phyloP scores from a whole-genome alignment of 2,329 filamentous ascomycete genomes.

The Nothopassalora personata region DNA sequence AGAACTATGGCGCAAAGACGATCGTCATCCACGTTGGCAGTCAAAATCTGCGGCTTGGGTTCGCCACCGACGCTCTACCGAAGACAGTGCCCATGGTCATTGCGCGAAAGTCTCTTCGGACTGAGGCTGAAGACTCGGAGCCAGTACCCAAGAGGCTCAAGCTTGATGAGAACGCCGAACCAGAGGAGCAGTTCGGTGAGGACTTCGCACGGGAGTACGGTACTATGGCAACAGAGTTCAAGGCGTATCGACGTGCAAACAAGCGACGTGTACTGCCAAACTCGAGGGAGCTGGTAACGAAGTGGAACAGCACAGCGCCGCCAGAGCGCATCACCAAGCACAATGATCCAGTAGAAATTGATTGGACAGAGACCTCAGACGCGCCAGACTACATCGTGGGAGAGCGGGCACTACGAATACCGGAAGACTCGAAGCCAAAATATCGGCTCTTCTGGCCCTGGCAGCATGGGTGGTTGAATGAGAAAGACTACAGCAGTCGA shows the following conservation, averaged over 20 bases:
- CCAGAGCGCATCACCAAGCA: conserved; percentile 87
- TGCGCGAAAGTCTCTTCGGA: conserved; percentile 69
- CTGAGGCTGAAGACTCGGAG: conserved; percentile 78
- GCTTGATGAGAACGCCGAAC: conserved; percentile 55
- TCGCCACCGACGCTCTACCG: conserved; percentile 91
- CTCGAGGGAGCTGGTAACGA: conserved; percentile 89
- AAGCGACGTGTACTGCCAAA: conserved; percentile 96
- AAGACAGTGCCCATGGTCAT: conserved; percentile 93
- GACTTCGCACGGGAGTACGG: conserved; percentile 68
- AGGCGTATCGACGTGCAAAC: conserved; percentile 83
- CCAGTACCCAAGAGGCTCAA: conserved; percentile 66
- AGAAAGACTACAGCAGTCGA: conserved; percentile 76
- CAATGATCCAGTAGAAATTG: conserved; percentile 87
- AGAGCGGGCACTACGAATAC: conserved; percentile 74
- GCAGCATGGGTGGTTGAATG: conserved; percentile 79
- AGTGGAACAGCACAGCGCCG: conserved; percentile 80
- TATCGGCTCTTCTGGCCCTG: conserved; percentile 95
- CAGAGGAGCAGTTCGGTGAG: conserved; percentile 81
- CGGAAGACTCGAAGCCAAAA: conserved; percentile 79
- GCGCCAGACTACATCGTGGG: conserved; percentile 78
- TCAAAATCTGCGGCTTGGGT: conserved; percentile 87
- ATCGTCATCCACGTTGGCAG: conserved; percentile 95
- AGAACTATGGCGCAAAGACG: conserved; percentile 75
- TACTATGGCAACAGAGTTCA: conserved; percentile 79
- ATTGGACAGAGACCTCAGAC: conserved; percentile 81